phyloP scores from a whole-genome alignment of 2,329 filamentous ascomycete genomes.

The Tricladium varicosporioides region DNA sequence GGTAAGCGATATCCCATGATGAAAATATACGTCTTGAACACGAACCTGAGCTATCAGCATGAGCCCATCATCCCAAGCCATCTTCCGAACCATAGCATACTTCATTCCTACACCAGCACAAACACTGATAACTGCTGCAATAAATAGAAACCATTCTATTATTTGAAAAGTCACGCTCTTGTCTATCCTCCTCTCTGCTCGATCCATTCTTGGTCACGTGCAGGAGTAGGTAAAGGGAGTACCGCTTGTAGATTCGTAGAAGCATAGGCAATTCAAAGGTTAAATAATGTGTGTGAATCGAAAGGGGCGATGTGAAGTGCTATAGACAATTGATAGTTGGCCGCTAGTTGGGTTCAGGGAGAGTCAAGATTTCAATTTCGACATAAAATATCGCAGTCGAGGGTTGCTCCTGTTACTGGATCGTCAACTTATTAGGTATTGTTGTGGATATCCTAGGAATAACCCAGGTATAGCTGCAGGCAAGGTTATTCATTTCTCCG shows the following conservation, averaged over 20 bases:
- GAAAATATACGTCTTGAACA: too few species aligned
- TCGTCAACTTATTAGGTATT: not conserved
- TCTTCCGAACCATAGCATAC: too few species aligned
- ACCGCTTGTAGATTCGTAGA: not conserved
- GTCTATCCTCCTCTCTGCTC: not conserved
- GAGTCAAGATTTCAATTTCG: too few species aligned
- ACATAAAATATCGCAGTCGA: too few species aligned
- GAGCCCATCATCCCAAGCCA: too few species aligned
- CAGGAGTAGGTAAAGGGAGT: not conserved
- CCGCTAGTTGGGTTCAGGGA: too few species aligned
- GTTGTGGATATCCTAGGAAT: not conserved
- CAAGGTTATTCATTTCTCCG: not conserved
- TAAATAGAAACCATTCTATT: not conserved
- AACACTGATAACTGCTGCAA: not conserved
- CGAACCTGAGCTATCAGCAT: too few species aligned
- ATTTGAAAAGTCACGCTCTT: not conserved
- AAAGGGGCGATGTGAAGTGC: too few species aligned
- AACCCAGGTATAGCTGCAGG: not conserved
- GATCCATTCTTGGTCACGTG: not conserved
- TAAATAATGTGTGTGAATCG: too few species aligned
- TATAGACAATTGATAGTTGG: too few species aligned
- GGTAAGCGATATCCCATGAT: too few species aligned
- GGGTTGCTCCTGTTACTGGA: too few species aligned
- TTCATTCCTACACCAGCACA: not conserved
- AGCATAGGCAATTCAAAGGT: not conserved